Evolutionary conservation across 2,329 filamentous ascomycete species (phyloP).

Genomic region (Venturia asperata): DNA sequence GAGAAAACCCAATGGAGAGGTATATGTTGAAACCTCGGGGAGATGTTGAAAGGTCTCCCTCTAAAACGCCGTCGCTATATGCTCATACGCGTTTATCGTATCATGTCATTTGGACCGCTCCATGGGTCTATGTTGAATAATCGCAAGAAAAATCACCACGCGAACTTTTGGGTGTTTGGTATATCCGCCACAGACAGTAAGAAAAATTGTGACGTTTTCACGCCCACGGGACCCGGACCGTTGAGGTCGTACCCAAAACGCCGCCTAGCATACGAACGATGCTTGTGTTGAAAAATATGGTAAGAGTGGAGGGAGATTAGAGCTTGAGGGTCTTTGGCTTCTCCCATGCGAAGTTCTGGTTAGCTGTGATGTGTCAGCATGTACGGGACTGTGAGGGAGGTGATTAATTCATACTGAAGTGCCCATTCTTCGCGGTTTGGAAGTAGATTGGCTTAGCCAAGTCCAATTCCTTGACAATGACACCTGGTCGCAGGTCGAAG

Average conservation of each 20-base stretch:
- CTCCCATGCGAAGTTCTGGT: conserved; percentile 98
- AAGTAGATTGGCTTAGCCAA: conserved; percentile 95
- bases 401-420: conserved; percentile 53
- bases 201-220: conserved; percentile 2
- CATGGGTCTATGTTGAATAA: conserved; percentile 21
- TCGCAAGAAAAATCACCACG: conserved; percentile 12
- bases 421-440: conserved; percentile 98
- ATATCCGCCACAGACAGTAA: conserved; percentile 2
- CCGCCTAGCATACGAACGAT: conserved; percentile 13
- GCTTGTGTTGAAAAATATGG: conserved; percentile 15
- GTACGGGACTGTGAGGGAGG: background rate
- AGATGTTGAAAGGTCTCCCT: conserved; percentile 21
- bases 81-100: conserved; percentile 13
- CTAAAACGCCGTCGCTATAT: conserved; percentile 20
- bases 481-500: conserved; percentile 96
- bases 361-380: conserved; percentile 45
- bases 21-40: conserved; percentile 15
- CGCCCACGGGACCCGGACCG: background rate
- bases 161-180: conserved; percentile 11
- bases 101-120: conserved; percentile 17
- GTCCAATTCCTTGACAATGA: conserved; percentile 96
- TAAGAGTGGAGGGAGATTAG: conserved; percentile 46
- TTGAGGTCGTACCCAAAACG: conserved; percentile 14
- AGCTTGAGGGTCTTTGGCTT: conserved; percentile 91
- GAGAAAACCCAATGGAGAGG: conserved; percentile 14